Conservation (phyloP, 78 protist species). For the Ministeria vibrans region DNA sequence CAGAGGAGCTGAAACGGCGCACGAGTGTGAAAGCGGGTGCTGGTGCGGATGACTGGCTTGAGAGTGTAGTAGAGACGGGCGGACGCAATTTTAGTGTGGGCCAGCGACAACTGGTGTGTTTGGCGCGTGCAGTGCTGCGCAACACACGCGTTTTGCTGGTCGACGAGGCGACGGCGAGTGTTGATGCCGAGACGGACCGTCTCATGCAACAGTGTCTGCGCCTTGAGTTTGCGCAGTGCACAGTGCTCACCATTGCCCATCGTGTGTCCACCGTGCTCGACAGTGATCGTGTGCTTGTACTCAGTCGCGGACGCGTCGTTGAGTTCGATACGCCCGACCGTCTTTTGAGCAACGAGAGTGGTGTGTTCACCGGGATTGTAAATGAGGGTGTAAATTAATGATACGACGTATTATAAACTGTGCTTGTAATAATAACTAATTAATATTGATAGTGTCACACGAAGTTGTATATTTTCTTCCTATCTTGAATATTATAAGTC, state of each 20-base stretch:
- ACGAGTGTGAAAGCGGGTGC: neutral
- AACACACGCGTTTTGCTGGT: conserved; percentile 47
- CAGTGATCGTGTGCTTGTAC: conserved; percentile 53
- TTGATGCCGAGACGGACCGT: conserved; percentile 76
- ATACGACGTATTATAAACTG: no score
- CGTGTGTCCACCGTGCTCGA: conserved; percentile 83
- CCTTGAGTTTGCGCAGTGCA: conserved; percentile 54
- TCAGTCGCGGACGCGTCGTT: conserved; percentile 49
- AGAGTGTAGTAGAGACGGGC: conserved; percentile 6
- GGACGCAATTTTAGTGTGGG: conserved; percentile 78
- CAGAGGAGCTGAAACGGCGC: neutral
- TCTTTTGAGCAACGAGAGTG: no score
- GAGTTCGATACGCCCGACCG: conserved; percentile 64
- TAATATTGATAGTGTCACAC: no score
- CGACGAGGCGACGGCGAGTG: conserved; percentile 91
- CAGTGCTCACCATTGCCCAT: conserved; percentile 84
- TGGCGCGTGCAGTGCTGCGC: conserved; percentile 85
- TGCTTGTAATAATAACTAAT: no score
- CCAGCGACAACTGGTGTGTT: conserved; percentile 82
- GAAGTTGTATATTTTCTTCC: no score
- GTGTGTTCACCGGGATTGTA: no score
- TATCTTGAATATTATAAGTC: no score
- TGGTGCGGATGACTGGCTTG: neutral
- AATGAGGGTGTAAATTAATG: no score
- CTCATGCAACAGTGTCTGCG: conserved; percentile 71